phyloP scores from a whole-genome alignment of 1,139 yeast species.

The Saccharomyces hybrid region DNA sequence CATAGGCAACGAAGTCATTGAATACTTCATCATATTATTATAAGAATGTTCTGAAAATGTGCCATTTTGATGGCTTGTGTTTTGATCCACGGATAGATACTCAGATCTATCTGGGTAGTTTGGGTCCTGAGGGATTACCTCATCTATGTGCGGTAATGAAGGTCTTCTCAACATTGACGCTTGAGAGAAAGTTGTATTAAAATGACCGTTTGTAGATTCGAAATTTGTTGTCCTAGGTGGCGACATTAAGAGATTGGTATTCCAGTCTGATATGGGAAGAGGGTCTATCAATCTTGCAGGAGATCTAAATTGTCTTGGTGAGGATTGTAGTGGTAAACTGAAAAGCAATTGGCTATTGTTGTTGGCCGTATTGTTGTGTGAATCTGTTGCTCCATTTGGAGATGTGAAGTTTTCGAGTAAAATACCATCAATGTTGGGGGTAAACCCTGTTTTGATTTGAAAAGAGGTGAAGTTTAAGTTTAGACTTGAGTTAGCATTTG shows the following conservation, averaged over 20 bases:
- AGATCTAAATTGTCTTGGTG: neutral
- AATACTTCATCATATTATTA: slow-evolving; percentile 1
- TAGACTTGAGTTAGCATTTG: neutral
- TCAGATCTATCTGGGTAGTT: neutral
- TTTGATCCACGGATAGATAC: neutral
- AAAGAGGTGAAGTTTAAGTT: slow-evolving; percentile 5
- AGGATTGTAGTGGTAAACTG: neutral
- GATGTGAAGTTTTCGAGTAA: slow-evolving; percentile 13
- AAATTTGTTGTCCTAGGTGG: neutral
- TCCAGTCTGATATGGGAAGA: neutral
- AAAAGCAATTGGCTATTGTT: neutral
- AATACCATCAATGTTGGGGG: slow-evolving; percentile 28
- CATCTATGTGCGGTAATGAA: neutral
- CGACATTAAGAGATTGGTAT: neutral
- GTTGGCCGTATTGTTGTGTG: neutral
- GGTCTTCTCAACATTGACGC: neutral
- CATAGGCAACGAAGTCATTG: neutral
- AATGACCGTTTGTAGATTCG: neutral
- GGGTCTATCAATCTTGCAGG: slow-evolving; percentile 1
- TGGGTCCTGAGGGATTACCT: neutral
- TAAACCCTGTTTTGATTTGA: slow-evolving; percentile 28
- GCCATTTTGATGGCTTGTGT: neutral
- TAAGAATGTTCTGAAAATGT: neutral
- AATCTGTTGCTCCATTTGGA: neutral
- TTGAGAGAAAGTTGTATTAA: neutral